These are phyloP conservation scores for Tuber aestivum DNA, from an alignment of 495 filamentous ascomycete species.

Conservation along the genomic window DNA sequence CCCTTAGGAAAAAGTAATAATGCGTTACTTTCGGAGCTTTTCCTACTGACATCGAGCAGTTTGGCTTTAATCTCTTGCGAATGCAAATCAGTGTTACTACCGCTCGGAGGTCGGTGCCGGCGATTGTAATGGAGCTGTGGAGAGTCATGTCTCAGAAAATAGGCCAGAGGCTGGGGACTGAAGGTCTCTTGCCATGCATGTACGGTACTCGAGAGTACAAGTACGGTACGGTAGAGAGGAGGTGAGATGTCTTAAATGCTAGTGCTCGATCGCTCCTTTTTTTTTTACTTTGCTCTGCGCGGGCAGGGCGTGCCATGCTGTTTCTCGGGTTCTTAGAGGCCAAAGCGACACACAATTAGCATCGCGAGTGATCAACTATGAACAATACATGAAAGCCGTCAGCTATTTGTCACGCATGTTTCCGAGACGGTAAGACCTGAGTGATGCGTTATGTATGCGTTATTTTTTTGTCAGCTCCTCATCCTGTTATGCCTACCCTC, in stretches of 20 bases:
- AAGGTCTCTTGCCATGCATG: background rate
- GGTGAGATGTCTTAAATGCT: background rate
- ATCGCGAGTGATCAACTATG: background rate
- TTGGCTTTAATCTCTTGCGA: slow-evolving; percentile 1
- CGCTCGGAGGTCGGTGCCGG: background rate
- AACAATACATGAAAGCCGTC: background rate
- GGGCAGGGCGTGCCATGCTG: background rate
- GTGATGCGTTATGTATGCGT: background rate
- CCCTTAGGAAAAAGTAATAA: background rate
- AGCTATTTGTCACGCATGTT: background rate
- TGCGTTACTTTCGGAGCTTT: background rate
- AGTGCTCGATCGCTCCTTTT: background rate
- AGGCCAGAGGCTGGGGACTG: background rate
- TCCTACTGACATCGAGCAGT: background rate
- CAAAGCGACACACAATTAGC: background rate
- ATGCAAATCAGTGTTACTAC: background rate
- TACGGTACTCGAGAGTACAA: background rate
- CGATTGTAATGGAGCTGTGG: background rate
- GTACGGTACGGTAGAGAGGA: background rate
- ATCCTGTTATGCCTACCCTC: background rate
- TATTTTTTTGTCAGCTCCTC: background rate
- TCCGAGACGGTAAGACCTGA: background rate
- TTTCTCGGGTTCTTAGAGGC: background rate
- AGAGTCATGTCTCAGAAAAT: background rate
- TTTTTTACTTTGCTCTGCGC: background rate